Conservation (phyloP, 2,329 filamentous ascomycete genomes). For the Penicillium sp. region DNA sequence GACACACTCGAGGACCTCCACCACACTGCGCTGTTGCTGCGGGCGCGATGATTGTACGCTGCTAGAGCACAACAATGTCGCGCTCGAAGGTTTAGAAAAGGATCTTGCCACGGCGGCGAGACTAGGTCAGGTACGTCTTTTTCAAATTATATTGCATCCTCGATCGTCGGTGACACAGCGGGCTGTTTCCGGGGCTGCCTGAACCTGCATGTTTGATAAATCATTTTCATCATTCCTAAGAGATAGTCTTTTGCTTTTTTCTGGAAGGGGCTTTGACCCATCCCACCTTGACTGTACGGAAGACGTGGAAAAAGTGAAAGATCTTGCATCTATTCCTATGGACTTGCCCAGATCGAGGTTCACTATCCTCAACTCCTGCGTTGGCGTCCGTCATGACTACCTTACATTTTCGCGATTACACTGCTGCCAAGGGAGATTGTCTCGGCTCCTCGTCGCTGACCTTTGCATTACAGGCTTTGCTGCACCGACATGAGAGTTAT, state of each 20-base stretch:
- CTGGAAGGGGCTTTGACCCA: neutral
- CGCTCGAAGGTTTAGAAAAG: constrained; percentile 75
- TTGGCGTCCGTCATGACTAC: constrained; percentile 29
- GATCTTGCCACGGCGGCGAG: constrained; percentile 81
- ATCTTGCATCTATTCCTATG: constrained; percentile 16
- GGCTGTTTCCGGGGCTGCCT: constrained; percentile 9
- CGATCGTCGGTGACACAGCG: constrained; percentile 3
- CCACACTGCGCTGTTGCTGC: constrained; percentile 66
- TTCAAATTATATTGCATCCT: constrained; percentile 5
- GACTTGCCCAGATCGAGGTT: constrained; percentile 18
- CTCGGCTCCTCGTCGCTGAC: constrained; percentile 56
- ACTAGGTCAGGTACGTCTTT: constrained; percentile 76
- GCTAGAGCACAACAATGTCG: constrained; percentile 70
- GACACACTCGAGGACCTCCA: constrained; percentile 24
- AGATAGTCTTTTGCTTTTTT: constrained; percentile 7
- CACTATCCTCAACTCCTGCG: constrained; percentile 27
- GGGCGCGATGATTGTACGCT: constrained; percentile 72
- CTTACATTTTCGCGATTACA: constrained; percentile 18
- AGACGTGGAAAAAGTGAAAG: neutral
- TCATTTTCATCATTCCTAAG: constrained; percentile 18
- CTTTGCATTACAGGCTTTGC: constrained; percentile 72
- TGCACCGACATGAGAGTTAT: constrained; percentile 88
- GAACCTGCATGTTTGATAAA: constrained; percentile 19
- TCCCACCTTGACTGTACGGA: neutral
- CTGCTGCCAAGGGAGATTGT: constrained; percentile 16